These are phyloP conservation scores for Termitomyces sp. DNA, from an alignment of 768 basidiomycete genomes.

Conservation along the genomic window DNA sequence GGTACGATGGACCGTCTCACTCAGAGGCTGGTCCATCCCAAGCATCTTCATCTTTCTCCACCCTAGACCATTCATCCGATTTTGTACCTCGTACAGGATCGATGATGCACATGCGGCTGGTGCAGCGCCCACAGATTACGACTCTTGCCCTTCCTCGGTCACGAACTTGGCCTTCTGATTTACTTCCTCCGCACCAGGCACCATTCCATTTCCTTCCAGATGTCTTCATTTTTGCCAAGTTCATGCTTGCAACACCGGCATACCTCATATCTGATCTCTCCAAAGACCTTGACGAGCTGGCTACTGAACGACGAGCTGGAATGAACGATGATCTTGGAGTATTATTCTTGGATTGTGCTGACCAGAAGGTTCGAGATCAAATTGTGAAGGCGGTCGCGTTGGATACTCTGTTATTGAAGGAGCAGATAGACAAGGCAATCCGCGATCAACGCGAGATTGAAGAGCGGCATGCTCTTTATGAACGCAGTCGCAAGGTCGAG, in stretches of 20 bases:
- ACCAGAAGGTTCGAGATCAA: constrained; percentile 69
- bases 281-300: constrained; percentile 68
- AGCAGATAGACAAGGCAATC: constrained; percentile 58
- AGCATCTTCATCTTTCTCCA: constrained; percentile 44
- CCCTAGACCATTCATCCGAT: constrained; percentile 27
- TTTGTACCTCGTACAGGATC: constrained; percentile 48
- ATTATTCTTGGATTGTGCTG: constrained; percentile 76
- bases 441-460: constrained; percentile 52
- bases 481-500: constrained; percentile 24
- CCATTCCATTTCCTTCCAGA: constrained; percentile 97
- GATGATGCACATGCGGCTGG: constrained; percentile 76
- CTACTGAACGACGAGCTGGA: constrained; percentile 57
- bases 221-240: constrained; percentile 80
- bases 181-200: constrained; percentile 85
- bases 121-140: constrained; percentile 91
- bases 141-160: constrained; percentile 93
- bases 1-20: constrained; percentile 56
- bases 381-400: constrained; percentile 75
- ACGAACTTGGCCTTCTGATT: constrained; percentile 88
- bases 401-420: constrained; percentile 60
- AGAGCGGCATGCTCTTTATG: constrained; percentile 30
- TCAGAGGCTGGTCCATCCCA: constrained; percentile 26
- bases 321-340: constrained; percentile 75
- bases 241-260: constrained; percentile 92
- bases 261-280: constrained; percentile 75